Evolutionary conservation across 2,329 filamentous ascomycete species (phyloP), one percentile per base, ranked within the genome.

Genomic region (Fusarium keratoplasticum): DNA sequence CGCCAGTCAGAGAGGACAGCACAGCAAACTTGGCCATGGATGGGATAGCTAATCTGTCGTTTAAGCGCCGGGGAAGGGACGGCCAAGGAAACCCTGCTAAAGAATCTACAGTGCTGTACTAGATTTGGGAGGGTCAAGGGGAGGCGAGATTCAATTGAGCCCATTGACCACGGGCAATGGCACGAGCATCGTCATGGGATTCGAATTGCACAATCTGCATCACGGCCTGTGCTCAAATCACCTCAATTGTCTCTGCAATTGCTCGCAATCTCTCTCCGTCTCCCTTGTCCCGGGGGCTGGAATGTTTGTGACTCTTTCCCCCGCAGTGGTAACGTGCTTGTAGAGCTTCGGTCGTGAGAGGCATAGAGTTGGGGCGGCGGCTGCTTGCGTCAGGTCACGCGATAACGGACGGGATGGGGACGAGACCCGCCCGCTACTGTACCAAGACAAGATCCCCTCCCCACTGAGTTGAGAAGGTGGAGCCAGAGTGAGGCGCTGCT

Each of bases 311-410:
- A 13, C 47, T n/a, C 40, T 22, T 42, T 22, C 9, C 25, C 69
- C 72, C 66, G 52, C 66, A 73, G 47, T 61, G 44, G 60, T 58
- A 64, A 71, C 52, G 40, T 68, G 66, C 67, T 71, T 57, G 52
- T 18, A 54, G 38, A 66, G 62, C 62, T 58, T 66, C 35, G 27
- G 42, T 67, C 52, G 64, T 75, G 70, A 64, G 64, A 68, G 61
- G 33, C 52, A 64, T 63, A 75, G 66, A 75, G 71, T 77, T 78
- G 67, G 64, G 63, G 59, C 70, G 70, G 62, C 65, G 65, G 75
- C 77, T 77, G 76, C 69, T 80, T 80, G 79, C 79, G 78, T 77
- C 77, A 77, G 79, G 79, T 80, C 79, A 80, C 79, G 78, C 79
- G 79, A 80, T 80, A 66, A 75, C 68, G 68, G 72, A 71, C 67